Evolutionary conservation across 352 stramenopile genomes (phyloP), one percentile per base, ranked within the genome.

Genomic region (Globisporangium recalcitrans): DNA sequence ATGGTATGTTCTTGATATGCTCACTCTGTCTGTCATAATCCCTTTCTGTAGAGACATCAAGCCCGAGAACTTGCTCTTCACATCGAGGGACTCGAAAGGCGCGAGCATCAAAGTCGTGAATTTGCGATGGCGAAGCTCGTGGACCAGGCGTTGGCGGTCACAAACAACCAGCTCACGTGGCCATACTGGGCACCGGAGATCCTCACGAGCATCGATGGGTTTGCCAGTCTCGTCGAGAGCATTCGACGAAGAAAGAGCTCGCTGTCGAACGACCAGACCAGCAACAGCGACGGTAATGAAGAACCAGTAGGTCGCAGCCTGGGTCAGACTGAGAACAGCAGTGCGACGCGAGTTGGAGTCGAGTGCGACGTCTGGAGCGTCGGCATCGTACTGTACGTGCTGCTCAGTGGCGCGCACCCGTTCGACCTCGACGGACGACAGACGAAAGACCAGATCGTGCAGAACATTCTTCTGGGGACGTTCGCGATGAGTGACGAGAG

Each of bases 321-420:
- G 16, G 38, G 1, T 10, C 27, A 46, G 51, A 44, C 2, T 29
- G 38, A 31, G 8, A 26, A 10, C 10, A 27, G 1, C 19, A n/a
- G 0, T 56, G 13, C 27, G 22, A 14, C 22, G 19, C 16, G 16
- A 19, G 34, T 56, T 21, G 55, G 44, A 29, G 32, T 44, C 42
- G 81, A 93, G 68, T 80, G 78, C 29, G 89, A 97, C 60, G 70
- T 96, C 51, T 97, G 89, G 89, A 93, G 80, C 32, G 68, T 96
- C 4, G 89, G 89, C 42, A 83, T 96, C n/a, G 88, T 96, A 24
- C 61, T 95, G 31, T 96, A 94, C 66, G 85, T 96, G 51, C 57
- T 96, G n/a, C 77, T 97, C 2, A 93, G 80, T 24, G 85, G 76
- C 1, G 73, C 74, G 0, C 85, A 91, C 34, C 87, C 86, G 6